Conservation (phyloP, 2,329 filamentous ascomycete species). For the Aspergillus felis region DNA sequence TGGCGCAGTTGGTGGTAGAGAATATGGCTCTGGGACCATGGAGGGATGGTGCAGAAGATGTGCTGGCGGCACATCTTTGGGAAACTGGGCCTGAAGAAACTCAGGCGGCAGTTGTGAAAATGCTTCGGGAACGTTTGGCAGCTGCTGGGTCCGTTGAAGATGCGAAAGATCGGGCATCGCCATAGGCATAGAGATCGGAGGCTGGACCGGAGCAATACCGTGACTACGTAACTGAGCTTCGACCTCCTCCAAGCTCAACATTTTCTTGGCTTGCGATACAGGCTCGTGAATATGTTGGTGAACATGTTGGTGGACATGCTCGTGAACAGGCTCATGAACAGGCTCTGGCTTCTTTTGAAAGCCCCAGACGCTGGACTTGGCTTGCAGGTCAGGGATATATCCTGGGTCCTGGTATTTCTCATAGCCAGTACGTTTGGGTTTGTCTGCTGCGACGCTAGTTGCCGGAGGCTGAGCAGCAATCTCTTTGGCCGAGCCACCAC, state of each 20-base stretch:
- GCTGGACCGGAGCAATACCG: slow-evolving; percentile 32
- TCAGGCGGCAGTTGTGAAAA: slow-evolving; percentile 40
- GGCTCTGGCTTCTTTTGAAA: slow-evolving; percentile 45
- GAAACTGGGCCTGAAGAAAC: slow-evolving; percentile 44
- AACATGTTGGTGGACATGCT: slow-evolving; percentile 6
- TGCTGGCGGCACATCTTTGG: slow-evolving; percentile 33
- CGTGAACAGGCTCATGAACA: slow-evolving; percentile 1
- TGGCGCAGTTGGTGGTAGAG: slow-evolving; percentile 42
- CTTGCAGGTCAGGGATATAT: slow-evolving; percentile 83
- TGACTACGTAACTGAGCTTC: slow-evolving; percentile 86
- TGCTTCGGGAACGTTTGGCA: slow-evolving; percentile 28
- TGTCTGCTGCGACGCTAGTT: slow-evolving; percentile 34
- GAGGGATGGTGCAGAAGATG: slow-evolving; percentile 37
- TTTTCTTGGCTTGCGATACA: slow-evolving; percentile 58
- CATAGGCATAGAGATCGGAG: slow-evolving; percentile 26
- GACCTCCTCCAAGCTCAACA: slow-evolving; percentile 95
- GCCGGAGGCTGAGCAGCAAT: slow-evolving; percentile 44
- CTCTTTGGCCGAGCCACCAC: slow-evolving; percentile 28
- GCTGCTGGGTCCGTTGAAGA: slow-evolving; percentile 28
- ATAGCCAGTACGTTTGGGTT: slow-evolving; percentile 75
- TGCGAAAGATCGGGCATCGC: slow-evolving; percentile 27
- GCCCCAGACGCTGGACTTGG: slow-evolving; percentile 91
- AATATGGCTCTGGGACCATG: slow-evolving; percentile 40
- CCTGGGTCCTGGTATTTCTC: slow-evolving; percentile 84
- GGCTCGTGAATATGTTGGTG: slow-evolving; percentile 15